Evolutionary conservation across 2,329 filamentous ascomycete genomes (phyloP).

Genomic region (Neoascochyta sp.): DNA sequence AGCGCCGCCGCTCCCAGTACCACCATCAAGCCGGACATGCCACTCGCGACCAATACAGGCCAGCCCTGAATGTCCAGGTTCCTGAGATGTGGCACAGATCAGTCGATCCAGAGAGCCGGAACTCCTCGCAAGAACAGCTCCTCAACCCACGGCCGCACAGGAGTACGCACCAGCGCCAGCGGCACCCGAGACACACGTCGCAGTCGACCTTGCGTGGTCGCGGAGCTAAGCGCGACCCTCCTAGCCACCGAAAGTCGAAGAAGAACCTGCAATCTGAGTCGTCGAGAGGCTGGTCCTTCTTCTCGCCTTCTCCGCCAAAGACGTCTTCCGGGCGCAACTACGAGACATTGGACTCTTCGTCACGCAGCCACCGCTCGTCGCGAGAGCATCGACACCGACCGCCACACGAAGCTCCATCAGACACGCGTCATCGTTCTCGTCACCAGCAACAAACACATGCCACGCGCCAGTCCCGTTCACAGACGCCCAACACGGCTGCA

Average conservation of each 20-base stretch:
- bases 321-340: constrained; percentile 22
- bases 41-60: constrained; percentile 17
- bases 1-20: constrained; percentile 17
- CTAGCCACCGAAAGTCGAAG: constrained; percentile 30
- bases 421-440: constrained; percentile 27
- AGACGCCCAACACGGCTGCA: constrained; percentile 33
- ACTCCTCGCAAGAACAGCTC: constrained; percentile 35
- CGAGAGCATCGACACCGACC: constrained; percentile 20
- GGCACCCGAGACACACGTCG: constrained; percentile 33
- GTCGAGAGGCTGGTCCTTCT: constrained; percentile 28
- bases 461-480: constrained; percentile 25
- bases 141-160: constrained; percentile 37
- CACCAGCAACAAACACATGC: constrained; percentile 20
- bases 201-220: constrained; percentile 34
- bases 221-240: constrained; percentile 37
- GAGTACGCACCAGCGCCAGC: constrained; percentile 29
- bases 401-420: constrained; percentile 16
- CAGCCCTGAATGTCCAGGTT: constrained; percentile 24
- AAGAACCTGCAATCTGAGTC: constrained; percentile 23
- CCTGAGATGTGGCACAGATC: constrained; percentile 29
- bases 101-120: constrained; percentile 19
- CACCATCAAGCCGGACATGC: constrained; percentile 14
- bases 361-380: constrained; percentile 27
- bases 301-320: constrained; percentile 31
- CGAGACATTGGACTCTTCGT: constrained; percentile 26